These are phyloP conservation scores for Globisporangium spinosum DNA, from an alignment of 352 stramenopile species.

Conservation along the genomic window DNA sequence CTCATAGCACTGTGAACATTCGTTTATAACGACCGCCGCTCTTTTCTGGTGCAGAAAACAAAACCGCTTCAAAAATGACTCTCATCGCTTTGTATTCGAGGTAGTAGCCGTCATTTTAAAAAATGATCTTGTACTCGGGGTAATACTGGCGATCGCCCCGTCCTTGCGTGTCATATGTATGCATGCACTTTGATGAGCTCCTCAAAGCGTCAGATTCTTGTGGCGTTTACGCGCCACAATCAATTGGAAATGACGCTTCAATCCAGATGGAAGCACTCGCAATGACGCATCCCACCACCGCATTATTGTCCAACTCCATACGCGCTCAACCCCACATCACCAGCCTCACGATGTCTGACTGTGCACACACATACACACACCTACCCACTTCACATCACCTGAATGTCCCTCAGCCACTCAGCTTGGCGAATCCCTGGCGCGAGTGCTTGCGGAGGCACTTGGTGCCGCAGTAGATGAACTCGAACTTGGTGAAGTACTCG, in stretches of 20 bases:
- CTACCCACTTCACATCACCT: background rate
- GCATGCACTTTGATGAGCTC: background rate
- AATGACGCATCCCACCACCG: background rate
- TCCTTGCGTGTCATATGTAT: background rate
- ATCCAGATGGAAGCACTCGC: background rate
- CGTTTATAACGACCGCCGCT: too few species aligned
- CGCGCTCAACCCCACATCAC: background rate
- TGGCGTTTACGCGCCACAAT: background rate
- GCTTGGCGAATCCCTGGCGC: slow-evolving; percentile 39
- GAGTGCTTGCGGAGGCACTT: slow-evolving; percentile 82
- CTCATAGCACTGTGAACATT: too few species aligned
- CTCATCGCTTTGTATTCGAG: too few species aligned
- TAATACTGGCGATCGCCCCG: too few species aligned
- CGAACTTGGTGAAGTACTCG: slow-evolving; percentile 87
- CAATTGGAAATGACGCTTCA: background rate
- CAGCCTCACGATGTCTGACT: background rate
- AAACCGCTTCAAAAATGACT: too few species aligned
- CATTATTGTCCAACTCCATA: background rate
- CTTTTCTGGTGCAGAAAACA: too few species aligned
- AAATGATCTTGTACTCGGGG: background rate
- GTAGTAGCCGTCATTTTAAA: background rate
- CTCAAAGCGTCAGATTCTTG: background rate
- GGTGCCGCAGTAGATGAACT: slow-evolving; percentile 77
- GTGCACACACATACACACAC: background rate
- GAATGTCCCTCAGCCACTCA: background rate